Conservation (phyloP, 139 green algal genomes). For the Penium margaritaceum region DNA sequence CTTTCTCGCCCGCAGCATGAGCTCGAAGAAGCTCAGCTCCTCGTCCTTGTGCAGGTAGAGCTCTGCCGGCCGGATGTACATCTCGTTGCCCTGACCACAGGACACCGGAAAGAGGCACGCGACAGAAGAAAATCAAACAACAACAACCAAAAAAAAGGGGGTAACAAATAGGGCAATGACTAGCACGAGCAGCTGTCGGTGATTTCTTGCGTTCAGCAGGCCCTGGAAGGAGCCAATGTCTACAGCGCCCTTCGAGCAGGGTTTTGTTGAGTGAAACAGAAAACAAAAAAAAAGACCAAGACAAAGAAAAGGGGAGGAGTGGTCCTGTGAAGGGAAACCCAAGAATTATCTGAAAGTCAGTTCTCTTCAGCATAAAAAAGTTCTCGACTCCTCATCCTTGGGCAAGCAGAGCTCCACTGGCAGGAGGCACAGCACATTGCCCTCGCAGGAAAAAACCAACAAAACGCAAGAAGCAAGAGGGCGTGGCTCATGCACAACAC, state of each 20-base stretch:
- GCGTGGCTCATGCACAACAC: no score
- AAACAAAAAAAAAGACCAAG: not conserved
- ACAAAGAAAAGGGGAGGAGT: not conserved
- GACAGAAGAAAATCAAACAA: not conserved
- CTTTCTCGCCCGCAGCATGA: conserved; percentile 44
- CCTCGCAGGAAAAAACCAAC: no score
- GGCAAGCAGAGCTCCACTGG: not conserved
- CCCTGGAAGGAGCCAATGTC: not conserved
- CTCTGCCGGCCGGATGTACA: conserved; percentile 51
- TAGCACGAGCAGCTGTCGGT: no score
- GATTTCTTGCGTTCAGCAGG: no score
- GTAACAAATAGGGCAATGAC: no score
- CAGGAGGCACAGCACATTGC: no score
- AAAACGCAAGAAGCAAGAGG: no score
- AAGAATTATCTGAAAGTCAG: not conserved
- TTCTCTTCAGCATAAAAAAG: not conserved
- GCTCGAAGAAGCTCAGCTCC: conserved; percentile 48
- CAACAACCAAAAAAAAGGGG: not conserved
- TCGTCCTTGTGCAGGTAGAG: conserved; percentile 45
- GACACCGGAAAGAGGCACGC: not conserved
- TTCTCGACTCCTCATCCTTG: not conserved
- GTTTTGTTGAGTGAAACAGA: not conserved
- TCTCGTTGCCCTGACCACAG: conserved; percentile 49
- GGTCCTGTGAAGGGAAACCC: no score
- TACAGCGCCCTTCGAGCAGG: not conserved